These are phyloP conservation scores for Magnolia sinica DNA, from an alignment of 164 flowering plant genomes.

Conservation along the genomic window DNA sequence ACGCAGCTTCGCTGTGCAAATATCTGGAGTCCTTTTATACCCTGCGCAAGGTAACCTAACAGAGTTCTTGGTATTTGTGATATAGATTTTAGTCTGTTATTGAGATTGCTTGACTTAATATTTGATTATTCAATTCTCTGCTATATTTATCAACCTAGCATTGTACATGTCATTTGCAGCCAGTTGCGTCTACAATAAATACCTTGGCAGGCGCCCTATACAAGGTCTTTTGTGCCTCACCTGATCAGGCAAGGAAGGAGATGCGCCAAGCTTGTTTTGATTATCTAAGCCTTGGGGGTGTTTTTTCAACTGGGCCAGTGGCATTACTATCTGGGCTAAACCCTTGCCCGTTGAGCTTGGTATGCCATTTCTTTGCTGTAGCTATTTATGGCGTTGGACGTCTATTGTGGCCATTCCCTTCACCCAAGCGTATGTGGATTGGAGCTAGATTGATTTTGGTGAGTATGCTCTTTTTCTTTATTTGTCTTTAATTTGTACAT, in stretches of 20 bases:
- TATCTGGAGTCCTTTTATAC: slow-evolving; percentile 82
- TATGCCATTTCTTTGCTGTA: slow-evolving; percentile 91
- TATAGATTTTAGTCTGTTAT: not conserved
- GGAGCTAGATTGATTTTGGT: slow-evolving; percentile 82
- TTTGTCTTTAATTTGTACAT: no score
- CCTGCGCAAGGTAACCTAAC: slow-evolving; percentile 55
- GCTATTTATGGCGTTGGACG: slow-evolving; percentile 90
- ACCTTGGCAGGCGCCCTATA: slow-evolving; percentile 78
- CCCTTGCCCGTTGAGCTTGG: slow-evolving; percentile 85
- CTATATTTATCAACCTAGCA: not conserved
- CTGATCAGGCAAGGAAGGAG: slow-evolving; percentile 85
- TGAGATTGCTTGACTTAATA: not conserved
- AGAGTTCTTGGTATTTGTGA: not conserved
- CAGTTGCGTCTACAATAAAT: slow-evolving; percentile 78
- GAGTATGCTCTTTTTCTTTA: slow-evolving; percentile 9
- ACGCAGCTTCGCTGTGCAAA: slow-evolving; percentile 67
- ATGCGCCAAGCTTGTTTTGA: slow-evolving; percentile 96
- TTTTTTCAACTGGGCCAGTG: slow-evolving; percentile 65
- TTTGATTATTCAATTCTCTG: not conserved
- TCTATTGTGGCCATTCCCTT: slow-evolving; percentile 76
- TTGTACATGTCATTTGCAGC: slow-evolving; percentile 40
- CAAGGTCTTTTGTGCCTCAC: slow-evolving; percentile 77
- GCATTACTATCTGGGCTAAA: slow-evolving; percentile 87
- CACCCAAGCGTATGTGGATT: slow-evolving; percentile 75
- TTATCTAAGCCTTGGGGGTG: slow-evolving; percentile 77